Evolutionary conservation across 768 basidiomycete genomes (phyloP).

Genomic region (Cystofilobasidium macerans): DNA sequence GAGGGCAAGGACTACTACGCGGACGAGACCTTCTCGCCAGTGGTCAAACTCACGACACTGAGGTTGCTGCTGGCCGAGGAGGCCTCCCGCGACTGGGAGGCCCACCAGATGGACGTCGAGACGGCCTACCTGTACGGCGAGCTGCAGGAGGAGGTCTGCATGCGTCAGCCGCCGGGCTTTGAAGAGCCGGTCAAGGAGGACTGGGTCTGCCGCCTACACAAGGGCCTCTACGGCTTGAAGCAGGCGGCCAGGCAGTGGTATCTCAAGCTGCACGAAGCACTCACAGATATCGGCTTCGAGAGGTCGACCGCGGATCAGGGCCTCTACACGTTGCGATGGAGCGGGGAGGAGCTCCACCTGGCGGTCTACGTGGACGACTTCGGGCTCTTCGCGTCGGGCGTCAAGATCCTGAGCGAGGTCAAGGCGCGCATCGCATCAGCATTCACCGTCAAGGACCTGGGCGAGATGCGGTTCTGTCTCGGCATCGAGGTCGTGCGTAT

Average conservation of each 20-base stretch:
- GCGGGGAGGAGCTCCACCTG: neutral
- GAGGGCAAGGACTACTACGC: conserved; percentile 1
- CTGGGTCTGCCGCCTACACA: conserved; percentile 12
- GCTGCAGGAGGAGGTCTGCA: conserved; percentile 39
- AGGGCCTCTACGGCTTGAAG: conserved; percentile 26
- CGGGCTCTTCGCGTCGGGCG: conserved; percentile 13
- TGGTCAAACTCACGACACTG: conserved; percentile 36
- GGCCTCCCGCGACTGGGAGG: conserved; percentile 36
- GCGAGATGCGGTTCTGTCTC: conserved; percentile 17
- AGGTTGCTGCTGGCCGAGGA: conserved; percentile 40
- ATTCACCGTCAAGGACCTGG: conserved; percentile 21
- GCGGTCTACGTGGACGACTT: conserved; percentile 25
- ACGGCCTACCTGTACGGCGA: conserved; percentile 31
- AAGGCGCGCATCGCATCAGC: neutral
- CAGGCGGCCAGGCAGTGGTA: conserved; percentile 24
- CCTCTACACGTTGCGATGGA: neutral
- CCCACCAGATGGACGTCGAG: conserved; percentile 36
- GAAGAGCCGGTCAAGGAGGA: conserved; percentile 4
- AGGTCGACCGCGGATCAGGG: conserved; percentile 5
- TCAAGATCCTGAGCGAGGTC: conserved; percentile 5
- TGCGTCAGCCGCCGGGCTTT: conserved; percentile 34
- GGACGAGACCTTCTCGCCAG: conserved; percentile 31
- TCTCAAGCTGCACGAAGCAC: neutral
- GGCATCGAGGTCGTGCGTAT: conserved; percentile 17
- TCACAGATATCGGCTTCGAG: conserved; percentile 9